Evolutionary conservation across 2,329 filamentous ascomycete genomes (phyloP).

Genomic region (Pseudocercospora fijiensis): DNA sequence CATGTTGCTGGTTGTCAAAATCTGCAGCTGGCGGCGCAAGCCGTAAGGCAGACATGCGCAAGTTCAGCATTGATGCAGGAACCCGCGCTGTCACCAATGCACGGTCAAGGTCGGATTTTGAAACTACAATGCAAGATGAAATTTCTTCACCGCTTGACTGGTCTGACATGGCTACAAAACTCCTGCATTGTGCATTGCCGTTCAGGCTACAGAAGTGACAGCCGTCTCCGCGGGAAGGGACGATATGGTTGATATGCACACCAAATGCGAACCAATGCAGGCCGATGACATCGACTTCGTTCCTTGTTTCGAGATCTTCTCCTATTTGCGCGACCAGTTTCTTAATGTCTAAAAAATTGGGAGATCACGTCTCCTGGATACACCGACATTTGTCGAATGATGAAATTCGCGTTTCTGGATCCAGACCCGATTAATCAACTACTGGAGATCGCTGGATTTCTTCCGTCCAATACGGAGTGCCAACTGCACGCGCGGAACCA

Average conservation of each 20-base stretch:
- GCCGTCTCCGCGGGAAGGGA: constrained; percentile 2
- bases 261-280: constrained; percentile 6
- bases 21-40: background rate
- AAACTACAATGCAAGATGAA: background rate
- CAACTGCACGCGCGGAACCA: background rate
- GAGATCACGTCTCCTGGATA: background rate
- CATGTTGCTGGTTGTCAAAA: background rate
- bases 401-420: background rate
- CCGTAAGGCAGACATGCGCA: background rate
- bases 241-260: background rate
- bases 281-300: background rate
- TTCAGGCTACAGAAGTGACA: background rate
- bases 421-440: background rate
- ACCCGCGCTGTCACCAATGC: constrained; percentile 1
- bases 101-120: background rate
- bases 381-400: background rate
- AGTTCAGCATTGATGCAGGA: background rate
- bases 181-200: background rate
- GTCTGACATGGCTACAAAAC: background rate
- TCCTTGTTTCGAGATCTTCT: background rate
- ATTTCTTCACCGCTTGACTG: constrained; percentile 4
- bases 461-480: background rate
- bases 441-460: background rate
- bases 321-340: background rate
- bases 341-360: background rate